Evolutionary conservation across 73 alveolate species (phyloP).

Genomic region (Paramecium sexaurelia): DNA sequence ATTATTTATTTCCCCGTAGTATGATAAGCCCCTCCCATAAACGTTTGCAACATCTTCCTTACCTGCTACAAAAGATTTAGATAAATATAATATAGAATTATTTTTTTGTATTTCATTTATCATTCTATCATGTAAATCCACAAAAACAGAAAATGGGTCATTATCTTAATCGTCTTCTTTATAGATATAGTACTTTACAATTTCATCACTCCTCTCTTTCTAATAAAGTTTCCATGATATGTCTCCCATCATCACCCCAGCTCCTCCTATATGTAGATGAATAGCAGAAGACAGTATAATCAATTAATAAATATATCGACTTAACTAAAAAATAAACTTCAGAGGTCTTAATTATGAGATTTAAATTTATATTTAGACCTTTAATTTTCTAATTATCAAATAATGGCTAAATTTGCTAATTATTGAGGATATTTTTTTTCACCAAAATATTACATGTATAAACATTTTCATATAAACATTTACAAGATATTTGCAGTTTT

Average conservation of each 20-base stretch:
- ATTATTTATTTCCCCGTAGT: constrained; percentile 36
- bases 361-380: too few species aligned
- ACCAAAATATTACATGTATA: too few species aligned
- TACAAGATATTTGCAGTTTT: too few species aligned
- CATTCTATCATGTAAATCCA: not conserved
- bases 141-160: not conserved
- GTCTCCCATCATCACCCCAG: not conserved
- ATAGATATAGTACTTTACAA: not conserved
- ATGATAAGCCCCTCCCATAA: constrained; percentile 46
- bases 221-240: not conserved
- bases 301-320: not conserved
- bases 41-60: constrained; percentile 33
- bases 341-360: too few species aligned
- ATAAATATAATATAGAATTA: not conserved
- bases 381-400: too few species aligned
- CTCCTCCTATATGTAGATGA: constrained; percentile 26
- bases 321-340: too few species aligned
- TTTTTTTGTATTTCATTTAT: not conserved
- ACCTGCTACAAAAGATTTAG: not conserved
- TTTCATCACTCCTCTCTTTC: not conserved
- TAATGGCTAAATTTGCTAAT: too few species aligned
- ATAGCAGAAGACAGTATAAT: not conserved
- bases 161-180: not conserved
- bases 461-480: too few species aligned
- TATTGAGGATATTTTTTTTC: too few species aligned